Evolutionary conservation across 2,329 filamentous ascomycete genomes (phyloP), one percentile per base, ranked within the genome.

Genomic region (Fusarium sp.): DNA sequence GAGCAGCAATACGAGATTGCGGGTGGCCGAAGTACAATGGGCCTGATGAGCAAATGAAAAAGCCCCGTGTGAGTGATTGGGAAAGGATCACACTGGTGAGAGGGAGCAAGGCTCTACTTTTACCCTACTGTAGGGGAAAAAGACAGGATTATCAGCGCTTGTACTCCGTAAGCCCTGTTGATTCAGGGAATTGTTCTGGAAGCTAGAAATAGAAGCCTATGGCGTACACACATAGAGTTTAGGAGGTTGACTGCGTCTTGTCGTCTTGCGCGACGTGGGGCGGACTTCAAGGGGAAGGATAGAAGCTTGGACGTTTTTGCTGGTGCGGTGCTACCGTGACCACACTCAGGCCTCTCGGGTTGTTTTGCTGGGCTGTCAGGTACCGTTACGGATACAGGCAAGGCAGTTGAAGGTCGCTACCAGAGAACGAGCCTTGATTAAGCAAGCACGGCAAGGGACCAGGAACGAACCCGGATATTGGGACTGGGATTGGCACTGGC

Each of bases 131-230:
- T 53, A 30, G 52, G 35, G 25, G 50, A 25, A 33, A 58, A 57
- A 30, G 17, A n/a, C 41, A 41, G 37, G 49, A 45, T 45, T 43
- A 51, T 37, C 56, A 62, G 48, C 44, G 48, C 44, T 46, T 56
- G 20, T 45, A 23, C 23, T 23, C 23, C 23, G 23, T 23, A 48
- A 30, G 23, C 22, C 48, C 30, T 52, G 35, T 30, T 48, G 49
- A 53, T 37, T 65, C 53, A 60, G 46, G 54, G 58, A 73, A 62
- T 62, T 49, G 45, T 70, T 73, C 71, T 70, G 68, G 71, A 73
- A 65, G 53, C 32, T 30, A 48, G n/a, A 41, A 49, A 44, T 56
- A 55, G 32, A 59, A 44, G 52, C 47, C 56, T 61, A 56, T 45
- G 25, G 10, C 22, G 35, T 56, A 37, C 30, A 19, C 23, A 53